Evolutionary conservation across 192 early-diverging fungal species (phyloP), one percentile per base, ranked within the genome.

Genomic region (Entophlyctis luteolus): DNA sequence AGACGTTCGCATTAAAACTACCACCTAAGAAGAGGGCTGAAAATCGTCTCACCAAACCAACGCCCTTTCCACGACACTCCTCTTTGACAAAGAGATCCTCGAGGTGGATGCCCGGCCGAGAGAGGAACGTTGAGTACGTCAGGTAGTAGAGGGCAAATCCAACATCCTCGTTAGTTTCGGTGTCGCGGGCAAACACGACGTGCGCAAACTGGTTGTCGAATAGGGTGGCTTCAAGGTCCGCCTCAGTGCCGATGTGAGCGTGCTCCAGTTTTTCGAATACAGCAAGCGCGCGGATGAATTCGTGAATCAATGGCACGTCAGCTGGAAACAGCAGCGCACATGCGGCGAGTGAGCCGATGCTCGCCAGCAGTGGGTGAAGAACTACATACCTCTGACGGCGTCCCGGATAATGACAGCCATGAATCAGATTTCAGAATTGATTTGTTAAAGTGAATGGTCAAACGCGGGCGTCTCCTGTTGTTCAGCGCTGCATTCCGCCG

Each of bases 131-230:
- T 20, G 83, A 87, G 66, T 88, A 95, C 77, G 92, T 95, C 74
- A 83, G 81, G 66, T 93, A 95, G 65, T 86, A 95, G 49, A 95
- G 78, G 4, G 91, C 90, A 68, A 95, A 84, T 1, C 90, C 93
- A 0, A 85, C 88, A 20, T 86, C 59, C n/a, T 71, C 5, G 29
- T 48, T 68, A 27, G 72, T 59, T 55, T 79, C 73, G 59, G 65
- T 79, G 50, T 53, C 50, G 16, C 16, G 16, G 8, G 89, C 89
- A 72, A 92, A 70, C 34, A 92, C 65, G 35, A 87, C 88, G 22
- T 90, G 75, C 10, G 89, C 89, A 65, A 83, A 88, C 14, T 80
- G 86, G 0, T 68, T 79, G 0, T 76, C 63, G 55, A 92, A 92
- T 25, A 92, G 74, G 29, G 85, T 88, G 27, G 82, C 60, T 22